phyloP scores from a whole-genome alignment of 2,329 filamentous ascomycete species.

The Fusarium cyanostomum region DNA sequence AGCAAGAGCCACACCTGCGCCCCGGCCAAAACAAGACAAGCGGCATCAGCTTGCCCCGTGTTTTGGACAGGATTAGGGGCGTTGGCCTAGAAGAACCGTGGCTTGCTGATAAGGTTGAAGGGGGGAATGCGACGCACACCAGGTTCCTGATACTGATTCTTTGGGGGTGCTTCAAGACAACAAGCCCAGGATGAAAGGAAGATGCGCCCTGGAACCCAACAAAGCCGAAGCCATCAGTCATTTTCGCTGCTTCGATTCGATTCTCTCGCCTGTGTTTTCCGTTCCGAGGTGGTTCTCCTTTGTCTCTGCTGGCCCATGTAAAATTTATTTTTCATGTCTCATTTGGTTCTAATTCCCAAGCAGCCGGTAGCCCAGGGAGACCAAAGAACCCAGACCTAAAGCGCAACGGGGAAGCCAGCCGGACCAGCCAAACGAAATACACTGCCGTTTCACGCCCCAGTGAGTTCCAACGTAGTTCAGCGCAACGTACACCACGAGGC shows the following conservation, averaged over 20 bases:
- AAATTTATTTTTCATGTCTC: slow-evolving; percentile 33
- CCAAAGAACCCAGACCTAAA: slow-evolving; percentile 28
- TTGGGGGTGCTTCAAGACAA: slow-evolving; percentile 6
- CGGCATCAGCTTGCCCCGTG: slow-evolving; percentile 18
- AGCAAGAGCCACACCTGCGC: slow-evolving; percentile 5
- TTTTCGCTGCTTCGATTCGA: slow-evolving; percentile 7
- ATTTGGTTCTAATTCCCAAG: slow-evolving; percentile 39
- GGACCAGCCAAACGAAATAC: slow-evolving; percentile 40
- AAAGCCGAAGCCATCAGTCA: neutral
- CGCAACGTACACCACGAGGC: slow-evolving; percentile 36
- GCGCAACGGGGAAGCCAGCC: slow-evolving; percentile 40
- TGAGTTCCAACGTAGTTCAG: slow-evolving; percentile 24
- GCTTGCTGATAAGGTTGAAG: slow-evolving; percentile 39
- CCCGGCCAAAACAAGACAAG: slow-evolving; percentile 25
- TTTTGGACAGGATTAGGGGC: slow-evolving; percentile 12
- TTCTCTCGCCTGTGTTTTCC: slow-evolving; percentile 21
- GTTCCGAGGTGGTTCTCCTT: slow-evolving; percentile 18
- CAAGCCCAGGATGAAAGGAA: slow-evolving; percentile 12
- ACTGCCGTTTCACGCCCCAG: slow-evolving; percentile 38
- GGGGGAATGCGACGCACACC: slow-evolving; percentile 28
- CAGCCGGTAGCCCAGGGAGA: slow-evolving; percentile 42
- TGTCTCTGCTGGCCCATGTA: slow-evolving; percentile 20
- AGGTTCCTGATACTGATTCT: slow-evolving; percentile 7
- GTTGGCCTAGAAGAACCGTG: slow-evolving; percentile 16
- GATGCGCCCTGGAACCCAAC: slow-evolving; percentile 21